Evolutionary conservation across 345 rosid species (phyloP), one percentile per base, ranked within the genome.

Genomic region (Psidium guajava): DNA sequence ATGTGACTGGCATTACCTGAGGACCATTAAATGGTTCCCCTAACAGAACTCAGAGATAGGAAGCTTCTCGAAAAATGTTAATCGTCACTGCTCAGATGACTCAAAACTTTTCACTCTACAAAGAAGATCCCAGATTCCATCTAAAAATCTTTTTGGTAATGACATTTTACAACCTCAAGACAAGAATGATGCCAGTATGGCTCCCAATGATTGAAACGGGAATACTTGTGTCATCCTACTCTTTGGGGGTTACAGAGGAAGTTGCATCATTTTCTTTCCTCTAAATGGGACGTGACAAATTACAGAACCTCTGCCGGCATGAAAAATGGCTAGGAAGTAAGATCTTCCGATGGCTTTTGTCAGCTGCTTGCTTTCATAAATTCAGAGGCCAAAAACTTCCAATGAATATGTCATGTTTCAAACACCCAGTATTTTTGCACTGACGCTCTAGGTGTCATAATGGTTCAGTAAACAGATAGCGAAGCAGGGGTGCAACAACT

Each of bases 401-500:
- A 4, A 73, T 18, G 42, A 75, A 2, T 24, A 16, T 36, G 53
- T 47, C 86, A 40, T 36, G 10, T 42, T 32, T 44, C 6, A 0
- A n/a, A 83, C 47, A 56, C 44, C 24, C 85, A 83, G 58, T 16
- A 59, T 55, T 16, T 40, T 58, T 44, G 75, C 52, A 59, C 11
- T 11, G 21, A 10, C 7, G 5, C 73, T 77, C 69, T 21, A 52
- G 47, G 27, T 44, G 27, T 57, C 80, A 90, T 22, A 87, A 85
- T 51, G 86, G 89, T 82, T 92, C 89, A n/a, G 86, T 59, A 82
- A 97, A 97, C 42, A 95, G 90, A 87, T 97, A 93, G 51, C 85
- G 85, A 73, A 97, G 96, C 83, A 97, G 88, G 82, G 98, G 96
- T 75, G 96, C 94, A 81, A 97, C 98, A 12, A 95, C 99, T 3